Conservation (phyloP, 2,329 filamentous ascomycete species). For the Proliferodiscus dingleyae region DNA sequence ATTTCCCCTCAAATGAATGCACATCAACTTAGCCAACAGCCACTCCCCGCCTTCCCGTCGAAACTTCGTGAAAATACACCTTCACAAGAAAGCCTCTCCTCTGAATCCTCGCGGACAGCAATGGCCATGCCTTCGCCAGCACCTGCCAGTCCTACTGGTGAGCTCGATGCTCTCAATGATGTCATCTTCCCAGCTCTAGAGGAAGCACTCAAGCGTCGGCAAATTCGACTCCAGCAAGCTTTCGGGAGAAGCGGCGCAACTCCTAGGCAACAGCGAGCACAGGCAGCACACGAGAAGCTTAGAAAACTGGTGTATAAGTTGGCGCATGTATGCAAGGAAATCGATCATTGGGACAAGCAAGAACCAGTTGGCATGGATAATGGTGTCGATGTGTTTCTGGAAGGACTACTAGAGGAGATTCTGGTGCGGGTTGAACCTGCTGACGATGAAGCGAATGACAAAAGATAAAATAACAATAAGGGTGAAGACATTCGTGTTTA, state of each 20-base stretch:
- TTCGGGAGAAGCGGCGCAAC: constrained; percentile 37
- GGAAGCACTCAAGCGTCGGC: constrained; percentile 79
- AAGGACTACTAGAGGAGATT: constrained; percentile 90
- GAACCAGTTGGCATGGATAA: constrained; percentile 92
- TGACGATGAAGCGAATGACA: constrained; percentile 36
- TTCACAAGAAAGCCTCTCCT: constrained; percentile 24
- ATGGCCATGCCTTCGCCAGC: constrained; percentile 53
- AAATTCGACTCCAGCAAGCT: constrained; percentile 47
- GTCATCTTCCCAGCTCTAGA: constrained; percentile 92
- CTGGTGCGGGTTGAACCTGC: constrained; percentile 85
- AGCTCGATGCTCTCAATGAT: constrained; percentile 81
- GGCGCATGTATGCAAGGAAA: constrained; percentile 77
- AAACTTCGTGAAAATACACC: constrained; percentile 31
- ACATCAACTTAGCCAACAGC: constrained; percentile 25
- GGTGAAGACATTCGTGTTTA: not conserved
- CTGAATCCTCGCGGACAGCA: constrained; percentile 32
- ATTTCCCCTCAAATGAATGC: constrained; percentile 24
- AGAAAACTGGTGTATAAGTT: constrained; percentile 77
- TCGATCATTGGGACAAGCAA: constrained; percentile 81
- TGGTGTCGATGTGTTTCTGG: constrained; percentile 81
- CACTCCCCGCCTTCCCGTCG: constrained; percentile 29
- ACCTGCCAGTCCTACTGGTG: constrained; percentile 55
- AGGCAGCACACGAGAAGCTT: constrained; percentile 75
- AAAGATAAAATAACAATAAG: constrained; percentile 14
- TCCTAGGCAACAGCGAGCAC: constrained; percentile 62